A percentile compares a stretch with the other conserved stretches of the same genome.
phyloP scores from a whole-genome alignment of 2,329 filamentous ascomycete species.

The Trichoderma citrinoviride region DNA sequence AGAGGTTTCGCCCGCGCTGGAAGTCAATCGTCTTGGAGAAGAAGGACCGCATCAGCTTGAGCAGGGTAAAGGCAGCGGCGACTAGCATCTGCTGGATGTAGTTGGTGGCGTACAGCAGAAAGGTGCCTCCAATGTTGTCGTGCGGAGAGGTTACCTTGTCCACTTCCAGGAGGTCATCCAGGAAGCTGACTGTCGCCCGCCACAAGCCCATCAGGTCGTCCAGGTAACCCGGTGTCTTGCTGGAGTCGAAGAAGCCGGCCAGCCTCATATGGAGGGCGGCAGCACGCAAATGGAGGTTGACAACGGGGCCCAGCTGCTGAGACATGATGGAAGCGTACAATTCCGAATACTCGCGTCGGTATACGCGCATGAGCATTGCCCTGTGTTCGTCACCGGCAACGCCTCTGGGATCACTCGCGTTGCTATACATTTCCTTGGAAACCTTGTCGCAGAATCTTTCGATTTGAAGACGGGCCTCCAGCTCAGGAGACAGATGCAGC shows the following conservation, averaged over 20 bases:
- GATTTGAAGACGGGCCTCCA: constrained; percentile 67
- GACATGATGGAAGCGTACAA: constrained; percentile 60
- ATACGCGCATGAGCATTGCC: constrained; percentile 64
- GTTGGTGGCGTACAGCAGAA: constrained; percentile 66
- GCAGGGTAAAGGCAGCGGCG: constrained; percentile 72
- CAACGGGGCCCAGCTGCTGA: constrained; percentile 55
- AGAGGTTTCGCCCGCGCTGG: constrained; percentile 64
- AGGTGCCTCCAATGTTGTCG: constrained; percentile 48
- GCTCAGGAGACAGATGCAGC: constrained; percentile 57
- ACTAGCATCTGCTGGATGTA: constrained; percentile 84
- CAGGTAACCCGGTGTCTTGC: constrained; percentile 66
- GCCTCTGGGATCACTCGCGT: constrained; percentile 68
- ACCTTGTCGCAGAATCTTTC: constrained; percentile 76
- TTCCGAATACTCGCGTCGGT: constrained; percentile 63
- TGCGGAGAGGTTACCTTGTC: constrained; percentile 47
- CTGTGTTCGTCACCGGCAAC: constrained; percentile 66
- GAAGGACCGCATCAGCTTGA: constrained; percentile 76
- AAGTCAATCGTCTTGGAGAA: constrained; percentile 71
- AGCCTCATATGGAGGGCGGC: constrained; percentile 73
- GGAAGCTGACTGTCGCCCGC: constrained; percentile 66
- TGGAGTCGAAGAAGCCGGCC: constrained; percentile 78
- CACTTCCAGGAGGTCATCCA: constrained; percentile 61
- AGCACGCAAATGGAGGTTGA: constrained; percentile 67
- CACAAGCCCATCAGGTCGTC: constrained; percentile 74
- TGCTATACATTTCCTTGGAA: constrained; percentile 76